Base-by-base conservation (phyloP, 768 basidiomycete species). In the Astraeus odoratus region DNA sequence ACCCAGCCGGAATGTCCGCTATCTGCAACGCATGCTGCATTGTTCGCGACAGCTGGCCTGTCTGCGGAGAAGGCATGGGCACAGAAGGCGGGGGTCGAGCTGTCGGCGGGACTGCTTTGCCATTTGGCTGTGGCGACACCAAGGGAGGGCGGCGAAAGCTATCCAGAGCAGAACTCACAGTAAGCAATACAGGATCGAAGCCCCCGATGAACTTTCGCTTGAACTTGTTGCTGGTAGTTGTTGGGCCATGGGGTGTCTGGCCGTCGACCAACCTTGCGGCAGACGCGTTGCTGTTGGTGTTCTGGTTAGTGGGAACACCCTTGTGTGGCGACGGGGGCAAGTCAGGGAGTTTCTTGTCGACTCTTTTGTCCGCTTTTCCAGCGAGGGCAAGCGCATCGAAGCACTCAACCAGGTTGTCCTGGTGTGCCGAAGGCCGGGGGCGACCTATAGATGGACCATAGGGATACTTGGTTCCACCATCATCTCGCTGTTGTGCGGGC, bases 181-280 rank as follows among this genome's bases (percentile, higher is more conserved):
- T 40, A 6, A 53, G 27, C 34, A 25, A n/a, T 41, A 42, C 51
- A 2, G 52, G 64, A 35, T 16, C 48, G 53, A 81, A 81, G 24
- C 78, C 77, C 15, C 76, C 78, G 25, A 79, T 57, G 51, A 81
- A 80, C 23, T 24, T 39, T 15, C 16, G 13, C 37, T 39, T 38
- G 36, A 13, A 16, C 7, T 38, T 39, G 23, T 15, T 3, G 15
- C 23, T 50, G 48, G 36, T 44, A 36, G 30, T 12, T 22, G 19
- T 8, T 38, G 18, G 37, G 20, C 9, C 3, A 22, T 23, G 20
- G 20, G 15, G 37, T 38, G 15, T 24, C 22, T 13, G 9, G 16
- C 19, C 16, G 34, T 35, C 34, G n/a, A n/a, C 34, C 16, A 16
- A 2, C 16, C 19, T 19, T 35, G 34, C 9, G 8, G 34, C 19